Conservation (phyloP, 2,329 filamentous ascomycete species). For the Neofusicoccum sp. region DNA sequence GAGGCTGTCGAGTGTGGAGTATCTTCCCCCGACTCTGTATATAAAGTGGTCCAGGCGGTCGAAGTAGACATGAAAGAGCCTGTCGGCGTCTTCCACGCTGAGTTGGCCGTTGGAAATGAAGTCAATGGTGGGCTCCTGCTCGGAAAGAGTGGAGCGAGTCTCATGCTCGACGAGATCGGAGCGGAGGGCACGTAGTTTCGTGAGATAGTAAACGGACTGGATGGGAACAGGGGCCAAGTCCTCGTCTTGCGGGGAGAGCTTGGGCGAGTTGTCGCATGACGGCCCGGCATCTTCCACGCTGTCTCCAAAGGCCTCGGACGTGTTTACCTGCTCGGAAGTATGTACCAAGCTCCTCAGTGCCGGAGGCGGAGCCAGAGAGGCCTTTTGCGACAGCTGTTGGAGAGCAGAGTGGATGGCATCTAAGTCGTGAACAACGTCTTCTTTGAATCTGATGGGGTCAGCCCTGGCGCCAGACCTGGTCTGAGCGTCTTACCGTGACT, state of each 20-base stretch:
- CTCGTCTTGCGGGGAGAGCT: constrained; percentile 32
- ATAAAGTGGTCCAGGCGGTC: constrained; percentile 51
- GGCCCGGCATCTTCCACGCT: constrained; percentile 31
- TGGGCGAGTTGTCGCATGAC: constrained; percentile 36
- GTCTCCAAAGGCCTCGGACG: constrained; percentile 18
- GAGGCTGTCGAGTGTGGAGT: constrained; percentile 49
- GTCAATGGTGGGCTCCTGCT: constrained; percentile 45
- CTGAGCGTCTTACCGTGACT: constrained; percentile 34
- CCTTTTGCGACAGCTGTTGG: constrained; percentile 45
- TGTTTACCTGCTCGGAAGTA: too few species aligned
- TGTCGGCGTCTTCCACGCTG: constrained; percentile 45
- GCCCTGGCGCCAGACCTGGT: neutral
- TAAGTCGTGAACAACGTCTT: constrained; percentile 36
- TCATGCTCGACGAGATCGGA: constrained; percentile 33
- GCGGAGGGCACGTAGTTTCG: constrained; percentile 40
- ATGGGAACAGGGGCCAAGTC: constrained; percentile 42
- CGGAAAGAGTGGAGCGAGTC: constrained; percentile 36
- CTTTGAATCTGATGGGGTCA: neutral
- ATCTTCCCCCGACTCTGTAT: constrained; percentile 51
- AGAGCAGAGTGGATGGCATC: constrained; percentile 36
- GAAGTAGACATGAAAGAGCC: constrained; percentile 46
- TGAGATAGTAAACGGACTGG: constrained; percentile 54
- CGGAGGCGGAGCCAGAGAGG: constrained; percentile 42
- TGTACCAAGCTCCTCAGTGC: constrained; percentile 38
- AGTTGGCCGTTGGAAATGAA: constrained; percentile 55